These are phyloP conservation scores for Trametes sanguinea DNA, from an alignment of 768 basidiomycete species.

Conservation along the genomic window DNA sequence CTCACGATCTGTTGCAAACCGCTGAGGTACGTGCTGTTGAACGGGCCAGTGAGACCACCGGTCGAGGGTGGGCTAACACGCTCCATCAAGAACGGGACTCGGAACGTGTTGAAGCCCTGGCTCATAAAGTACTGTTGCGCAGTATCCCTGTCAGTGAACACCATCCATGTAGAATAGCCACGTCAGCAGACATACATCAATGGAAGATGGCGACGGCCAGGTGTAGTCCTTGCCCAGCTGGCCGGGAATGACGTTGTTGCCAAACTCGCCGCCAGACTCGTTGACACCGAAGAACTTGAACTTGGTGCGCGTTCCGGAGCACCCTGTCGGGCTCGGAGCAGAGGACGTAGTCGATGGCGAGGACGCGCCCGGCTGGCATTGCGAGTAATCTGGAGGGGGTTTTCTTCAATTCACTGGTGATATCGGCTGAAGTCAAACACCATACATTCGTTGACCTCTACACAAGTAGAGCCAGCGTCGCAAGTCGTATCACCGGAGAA, in stretches of 20 bases:
- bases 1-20: conserved; percentile 56
- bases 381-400: conserved; percentile 44
- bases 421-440: conserved; percentile 13
- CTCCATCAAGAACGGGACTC: conserved; percentile 61
- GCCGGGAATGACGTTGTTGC: conserved; percentile 50
- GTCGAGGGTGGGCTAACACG: conserved; percentile 53
- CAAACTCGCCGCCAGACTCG: conserved; percentile 65
- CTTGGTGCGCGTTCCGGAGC: conserved; percentile 48
- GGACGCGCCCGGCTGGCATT: conserved; percentile 44
- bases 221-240: conserved; percentile 46
- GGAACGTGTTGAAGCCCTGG: conserved; percentile 64
- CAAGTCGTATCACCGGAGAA: conserved; percentile 50
- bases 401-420: not conserved
- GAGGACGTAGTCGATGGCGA: conserved; percentile 33
- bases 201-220: conserved; percentile 46
- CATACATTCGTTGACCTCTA: conserved; percentile 44
- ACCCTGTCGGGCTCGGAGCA: conserved; percentile 33
- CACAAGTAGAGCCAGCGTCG: conserved; percentile 46
- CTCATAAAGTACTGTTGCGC: conserved; percentile 46
- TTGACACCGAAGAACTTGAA: conserved; percentile 68
- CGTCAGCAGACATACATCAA: conserved; percentile 36
- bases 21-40: conserved; percentile 53
- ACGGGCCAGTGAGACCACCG: conserved; percentile 53
- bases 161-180: not conserved
- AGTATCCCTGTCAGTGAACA: not conserved